A percentile compares a stretch with the other conserved stretches of the same genome.
These are phyloP conservation scores for Escallonia herrerae DNA, from an alignment of 129 eudicot species.

Conservation along the genomic window DNA sequence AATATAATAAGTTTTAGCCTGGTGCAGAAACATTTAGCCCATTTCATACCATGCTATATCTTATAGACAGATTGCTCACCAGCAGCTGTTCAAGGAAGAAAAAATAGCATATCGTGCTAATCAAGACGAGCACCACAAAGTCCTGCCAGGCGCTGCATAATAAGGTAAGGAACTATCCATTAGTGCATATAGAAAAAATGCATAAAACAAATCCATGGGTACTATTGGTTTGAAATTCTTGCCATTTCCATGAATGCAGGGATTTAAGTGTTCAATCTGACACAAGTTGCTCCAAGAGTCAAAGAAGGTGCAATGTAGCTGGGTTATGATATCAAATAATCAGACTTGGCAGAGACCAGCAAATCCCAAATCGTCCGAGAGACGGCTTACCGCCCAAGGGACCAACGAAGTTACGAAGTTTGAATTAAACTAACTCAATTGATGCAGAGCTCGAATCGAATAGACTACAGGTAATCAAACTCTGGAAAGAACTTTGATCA, in stretches of 20 bases:
- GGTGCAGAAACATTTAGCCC: neutral
- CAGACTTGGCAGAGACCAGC: too few relatives aligned
- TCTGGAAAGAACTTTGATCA: too few relatives aligned
- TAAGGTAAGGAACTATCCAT: neutral
- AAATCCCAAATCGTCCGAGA: too few relatives aligned
- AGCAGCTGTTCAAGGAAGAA: constrained; percentile 80
- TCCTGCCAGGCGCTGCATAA: constrained; percentile 93
- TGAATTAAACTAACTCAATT: too few relatives aligned
- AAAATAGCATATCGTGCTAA: constrained; percentile 74
- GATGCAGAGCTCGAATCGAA: too few relatives aligned
- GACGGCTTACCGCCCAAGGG: too few relatives aligned
- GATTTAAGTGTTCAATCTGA: neutral
- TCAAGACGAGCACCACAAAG: constrained; percentile 75
- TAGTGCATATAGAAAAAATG: neutral
- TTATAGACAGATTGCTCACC: constrained; percentile 24
- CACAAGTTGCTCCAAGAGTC: neutral
- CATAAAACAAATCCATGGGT: constrained; percentile 2
- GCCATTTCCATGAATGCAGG: neutral
- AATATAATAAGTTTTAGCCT: neutral
- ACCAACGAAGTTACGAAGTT: too few relatives aligned
- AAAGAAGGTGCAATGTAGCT: neutral
- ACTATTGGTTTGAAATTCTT: neutral
- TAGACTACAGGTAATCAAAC: too few relatives aligned
- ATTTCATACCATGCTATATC: neutral
- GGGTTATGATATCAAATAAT: too few relatives aligned